Percentiles rank a stretch among this genome's conserved stretches.
Evolutionary conservation across 176 grass and related monocot species (phyloP).

Genomic region (Otatea glauca): DNA sequence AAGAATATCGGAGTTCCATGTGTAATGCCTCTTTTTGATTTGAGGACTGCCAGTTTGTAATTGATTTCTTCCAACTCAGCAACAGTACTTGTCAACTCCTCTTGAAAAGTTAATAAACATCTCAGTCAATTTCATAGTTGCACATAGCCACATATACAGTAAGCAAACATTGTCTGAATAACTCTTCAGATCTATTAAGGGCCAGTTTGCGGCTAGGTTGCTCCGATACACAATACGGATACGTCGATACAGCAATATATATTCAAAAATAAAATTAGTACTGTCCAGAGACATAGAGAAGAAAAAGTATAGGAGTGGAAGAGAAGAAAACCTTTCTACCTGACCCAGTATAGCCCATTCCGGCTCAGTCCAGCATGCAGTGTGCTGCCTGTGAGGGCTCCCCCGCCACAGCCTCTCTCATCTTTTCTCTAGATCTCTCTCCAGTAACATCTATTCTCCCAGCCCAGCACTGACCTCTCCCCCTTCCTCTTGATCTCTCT

Average conservation of each 20-base stretch:
- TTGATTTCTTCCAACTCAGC: conserved; percentile 81
- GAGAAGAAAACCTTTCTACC: conserved; percentile 27
- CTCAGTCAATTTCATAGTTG: conserved; percentile 20
- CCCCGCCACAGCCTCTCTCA: neutral
- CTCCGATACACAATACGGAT: neutral
- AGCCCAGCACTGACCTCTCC: conserved; percentile 6
- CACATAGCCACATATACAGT: conserved; percentile 5
- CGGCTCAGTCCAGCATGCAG: neutral
- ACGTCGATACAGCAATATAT: neutral
- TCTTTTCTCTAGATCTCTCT: neutral
- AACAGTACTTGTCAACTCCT: conserved; percentile 70
- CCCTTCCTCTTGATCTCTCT: neutral
- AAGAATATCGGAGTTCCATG: conserved; percentile 66
- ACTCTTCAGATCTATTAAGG: neutral
- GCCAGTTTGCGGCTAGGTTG: conserved; percentile 19
- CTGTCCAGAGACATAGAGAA: neutral
- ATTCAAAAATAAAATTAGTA: neutral
- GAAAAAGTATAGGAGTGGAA: neutral
- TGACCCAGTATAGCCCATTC: neutral
- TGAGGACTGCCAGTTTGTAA: conserved; percentile 61
- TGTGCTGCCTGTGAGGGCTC: neutral
- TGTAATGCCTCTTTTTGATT: conserved; percentile 63
- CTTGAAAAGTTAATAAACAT: conserved; percentile 60
- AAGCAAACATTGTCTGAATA: neutral
- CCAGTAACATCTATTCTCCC: neutral